phyloP scores from a whole-genome alignment of 2,329 filamentous ascomycete genomes.

The Pyrenophora teres region DNA sequence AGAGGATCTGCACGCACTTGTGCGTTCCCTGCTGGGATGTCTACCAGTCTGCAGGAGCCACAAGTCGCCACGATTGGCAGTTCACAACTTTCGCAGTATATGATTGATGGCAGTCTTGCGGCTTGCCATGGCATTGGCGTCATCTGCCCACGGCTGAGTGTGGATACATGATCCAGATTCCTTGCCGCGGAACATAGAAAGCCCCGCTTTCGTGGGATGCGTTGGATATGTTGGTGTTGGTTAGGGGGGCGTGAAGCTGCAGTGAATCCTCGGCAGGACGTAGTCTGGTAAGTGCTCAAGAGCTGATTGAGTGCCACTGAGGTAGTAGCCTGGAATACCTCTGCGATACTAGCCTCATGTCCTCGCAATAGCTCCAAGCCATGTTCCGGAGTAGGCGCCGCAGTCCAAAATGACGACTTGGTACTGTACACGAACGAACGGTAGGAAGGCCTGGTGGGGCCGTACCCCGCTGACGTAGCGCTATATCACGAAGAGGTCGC shows the following conservation, averaged over 20 bases:
- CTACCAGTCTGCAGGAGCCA: slow-evolving; percentile 24
- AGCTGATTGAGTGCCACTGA: no score
- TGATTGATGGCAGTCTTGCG: slow-evolving; percentile 27
- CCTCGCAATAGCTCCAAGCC: neutral
- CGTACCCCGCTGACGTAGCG: slow-evolving; percentile 21
- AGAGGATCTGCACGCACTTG: slow-evolving; percentile 6
- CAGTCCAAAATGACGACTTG: neutral
- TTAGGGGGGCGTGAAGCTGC: slow-evolving; percentile 1
- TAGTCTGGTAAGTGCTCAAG: no score
- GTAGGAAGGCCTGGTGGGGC: neutral
- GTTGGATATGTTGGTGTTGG: slow-evolving; percentile 4
- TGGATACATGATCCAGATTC: slow-evolving; percentile 15
- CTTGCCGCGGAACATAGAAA: neutral
- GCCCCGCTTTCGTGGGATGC: slow-evolving; percentile 14
- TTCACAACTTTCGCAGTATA: slow-evolving; percentile 17
- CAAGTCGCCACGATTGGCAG: slow-evolving; percentile 28
- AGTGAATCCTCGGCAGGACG: neutral
- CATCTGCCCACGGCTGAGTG: slow-evolving; percentile 17
- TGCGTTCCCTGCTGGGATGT: slow-evolving; percentile 16
- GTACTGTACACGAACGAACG: neutral
- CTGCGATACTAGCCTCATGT: neutral
- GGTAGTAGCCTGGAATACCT: neutral
- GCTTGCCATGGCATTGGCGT: slow-evolving; percentile 31
- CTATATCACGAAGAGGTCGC: slow-evolving; percentile 20
- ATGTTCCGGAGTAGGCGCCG: neutral